Percentiles rank a stretch among this genome's conserved stretches.
phyloP scores from a whole-genome alignment of 345 rosid species.

The Mallotus nudiflorus region DNA sequence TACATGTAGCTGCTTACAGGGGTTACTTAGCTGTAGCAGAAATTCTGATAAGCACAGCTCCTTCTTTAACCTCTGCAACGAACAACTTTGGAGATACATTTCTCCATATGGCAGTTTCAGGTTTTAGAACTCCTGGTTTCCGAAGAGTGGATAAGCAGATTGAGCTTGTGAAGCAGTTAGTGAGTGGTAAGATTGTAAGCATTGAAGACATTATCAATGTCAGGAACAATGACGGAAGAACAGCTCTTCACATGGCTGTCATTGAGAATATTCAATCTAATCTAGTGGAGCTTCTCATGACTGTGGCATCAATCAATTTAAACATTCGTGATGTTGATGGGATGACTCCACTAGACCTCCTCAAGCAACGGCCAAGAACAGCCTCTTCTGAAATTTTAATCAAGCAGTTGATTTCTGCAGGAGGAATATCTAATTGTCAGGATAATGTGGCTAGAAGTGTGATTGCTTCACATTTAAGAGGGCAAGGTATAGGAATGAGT shows the following conservation, averaged over 20 bases:
- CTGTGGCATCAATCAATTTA: constrained; percentile 49
- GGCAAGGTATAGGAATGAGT: constrained; percentile 59
- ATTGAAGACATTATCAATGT: constrained; percentile 53
- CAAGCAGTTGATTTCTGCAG: constrained; percentile 77
- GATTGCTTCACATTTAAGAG: constrained; percentile 51
- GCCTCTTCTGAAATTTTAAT: constrained; percentile 69
- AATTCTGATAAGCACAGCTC: constrained; percentile 50
- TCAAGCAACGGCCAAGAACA: constrained; percentile 64
- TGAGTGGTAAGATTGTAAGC: constrained; percentile 40
- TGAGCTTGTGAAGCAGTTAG: constrained; percentile 63
- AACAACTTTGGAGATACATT: constrained; percentile 76
- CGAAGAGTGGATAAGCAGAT: constrained; percentile 69
- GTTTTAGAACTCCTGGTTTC: constrained; percentile 72
- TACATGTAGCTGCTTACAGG: constrained; percentile 79
- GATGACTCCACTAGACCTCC: constrained; percentile 82
- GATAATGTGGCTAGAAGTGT: constrained; percentile 39
- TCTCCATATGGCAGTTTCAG: constrained; percentile 84
- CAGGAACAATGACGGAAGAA: constrained; percentile 70
- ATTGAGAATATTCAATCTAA: constrained; percentile 55
- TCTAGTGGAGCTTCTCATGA: constrained; percentile 72
- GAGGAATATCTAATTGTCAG: constrained; percentile 57
- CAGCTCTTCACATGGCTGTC: constrained; percentile 79
- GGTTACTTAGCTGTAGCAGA: constrained; percentile 64
- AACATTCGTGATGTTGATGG: constrained; percentile 66
- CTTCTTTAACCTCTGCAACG: constrained; percentile 39